Conservation (phyloP, 768 basidiomycete genomes). For the Ephemerocybe angulata region DNA sequence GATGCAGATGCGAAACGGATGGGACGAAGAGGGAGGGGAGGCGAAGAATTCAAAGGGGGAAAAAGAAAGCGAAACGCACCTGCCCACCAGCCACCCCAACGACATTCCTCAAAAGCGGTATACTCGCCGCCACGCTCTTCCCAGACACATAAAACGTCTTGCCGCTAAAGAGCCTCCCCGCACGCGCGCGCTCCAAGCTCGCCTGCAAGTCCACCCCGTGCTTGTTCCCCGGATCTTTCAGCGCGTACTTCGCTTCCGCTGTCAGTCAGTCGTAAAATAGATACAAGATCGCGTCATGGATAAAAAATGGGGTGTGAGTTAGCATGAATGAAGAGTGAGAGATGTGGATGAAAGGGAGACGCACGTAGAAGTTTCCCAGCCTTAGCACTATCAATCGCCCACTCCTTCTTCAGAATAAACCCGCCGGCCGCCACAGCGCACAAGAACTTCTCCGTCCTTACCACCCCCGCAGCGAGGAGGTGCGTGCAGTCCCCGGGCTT, state of each 20-base stretch:
- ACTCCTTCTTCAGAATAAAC: slow-evolving; percentile 59
- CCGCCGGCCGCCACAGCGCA: slow-evolving; percentile 66
- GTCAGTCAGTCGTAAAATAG: too few relatives aligned
- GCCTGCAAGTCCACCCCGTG: slow-evolving; percentile 62
- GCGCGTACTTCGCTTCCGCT: slow-evolving; percentile 63
- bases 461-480: slow-evolving; percentile 63
- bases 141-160: slow-evolving; percentile 75
- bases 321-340: background rate
- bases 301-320: background rate
- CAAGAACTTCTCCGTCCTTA: slow-evolving; percentile 86
- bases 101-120: slow-evolving; percentile 64
- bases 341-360: slow-evolving; percentile 23
- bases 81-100: slow-evolving; percentile 68
- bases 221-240: slow-evolving; percentile 56
- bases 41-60: too few relatives aligned
- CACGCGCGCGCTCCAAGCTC: slow-evolving; percentile 56
- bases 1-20: too few relatives aligned
- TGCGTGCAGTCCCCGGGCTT: slow-evolving; percentile 73
- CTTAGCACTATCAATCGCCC: slow-evolving; percentile 61
- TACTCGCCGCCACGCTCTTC: slow-evolving; percentile 50
- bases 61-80: slow-evolving; percentile 34
- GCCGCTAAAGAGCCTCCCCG: slow-evolving; percentile 57
- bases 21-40: too few relatives aligned
- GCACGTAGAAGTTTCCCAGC: slow-evolving; percentile 60
- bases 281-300: too few relatives aligned